Base-by-base conservation (phyloP, 2,329 filamentous ascomycete genomes). In the Alternaria metachromatica region DNA sequence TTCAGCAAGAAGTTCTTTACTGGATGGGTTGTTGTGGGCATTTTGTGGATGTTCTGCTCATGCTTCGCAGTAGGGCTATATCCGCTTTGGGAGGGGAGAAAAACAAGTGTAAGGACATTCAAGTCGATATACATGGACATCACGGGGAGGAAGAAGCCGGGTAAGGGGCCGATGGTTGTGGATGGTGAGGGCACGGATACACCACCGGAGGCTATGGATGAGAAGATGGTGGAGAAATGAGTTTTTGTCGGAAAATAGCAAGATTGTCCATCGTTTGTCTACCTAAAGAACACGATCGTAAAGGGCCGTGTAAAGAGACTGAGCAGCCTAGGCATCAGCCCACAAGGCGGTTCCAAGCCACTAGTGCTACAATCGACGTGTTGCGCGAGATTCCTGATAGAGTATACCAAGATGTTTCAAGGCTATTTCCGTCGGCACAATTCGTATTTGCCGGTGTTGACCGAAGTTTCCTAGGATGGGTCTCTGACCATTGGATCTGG, bases 1-100 rank as follows among this genome's bases (percentile, higher is more conserved):
- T 96, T 96, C 81, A 89, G 86, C 78, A 91, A 92, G 83, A 85
- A 85, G 23, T 96, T 96, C 84, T 96, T 95, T 80, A 92, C 91
- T 0, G 92, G 92, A 49, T 95, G 92, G 92, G 88, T 94, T 11
- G 85, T 88, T 1, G 75, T 80, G 8, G 77, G 77, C 18, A 92
- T 96, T 58, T 83, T 94, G 45, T 96, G 92, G 92, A 86, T 95
- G 69, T 93, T 94, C 77, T 88, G 87, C 72, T 91, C 89, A 4
- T 82, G 89, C 2, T 84, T 90, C 59, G 90, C 88, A 10, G 93
- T 97, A 0, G 93, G 92, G 0, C 43, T 97, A 0, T 97, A 91
- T 80, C 94, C 94, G 7, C 81, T 96, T 1, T 96, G 87, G 79
- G 93, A 97, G 76, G 92, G 93, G 0, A 83, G 94, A 2, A 80